These are phyloP conservation scores for Castanea mollissima DNA, from an alignment of 306 rosid species.

Conservation along the genomic window DNA sequence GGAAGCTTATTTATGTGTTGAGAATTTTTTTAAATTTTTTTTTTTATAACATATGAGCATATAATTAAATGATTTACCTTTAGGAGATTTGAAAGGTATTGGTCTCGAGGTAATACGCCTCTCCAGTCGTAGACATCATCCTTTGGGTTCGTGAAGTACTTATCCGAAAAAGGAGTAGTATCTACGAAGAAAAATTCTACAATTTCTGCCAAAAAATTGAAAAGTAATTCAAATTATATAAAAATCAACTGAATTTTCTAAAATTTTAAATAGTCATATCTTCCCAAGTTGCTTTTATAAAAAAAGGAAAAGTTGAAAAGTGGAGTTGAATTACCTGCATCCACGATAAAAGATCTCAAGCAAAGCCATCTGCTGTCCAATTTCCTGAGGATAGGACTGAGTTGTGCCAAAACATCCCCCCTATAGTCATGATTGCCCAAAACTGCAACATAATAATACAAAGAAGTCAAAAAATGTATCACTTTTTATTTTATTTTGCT, in stretches of 20 bases:
- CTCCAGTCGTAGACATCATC: conserved; percentile 61
- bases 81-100: conserved; percentile 40
- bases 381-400: conserved; percentile 42
- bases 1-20: too few species aligned
- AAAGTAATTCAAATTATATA: background rate
- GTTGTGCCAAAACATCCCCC: conserved; percentile 38
- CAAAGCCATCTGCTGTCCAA: conserved; percentile 61
- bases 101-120: conserved; percentile 40
- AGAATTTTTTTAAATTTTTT: background rate
- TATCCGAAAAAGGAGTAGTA: conserved; percentile 57
- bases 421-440: conserved; percentile 61
- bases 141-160: conserved; percentile 33
- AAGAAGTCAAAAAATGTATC: background rate
- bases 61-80: conserved; percentile 28
- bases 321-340: conserved; percentile 34
- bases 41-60: background rate
- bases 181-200: conserved; percentile 67
- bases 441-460: conserved; percentile 13
- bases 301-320: background rate
- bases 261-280: background rate
- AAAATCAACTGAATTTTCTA: too few species aligned
- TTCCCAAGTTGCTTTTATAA: background rate
- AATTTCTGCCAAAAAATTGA: conserved; percentile 27
- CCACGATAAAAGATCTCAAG: conserved; percentile 46
- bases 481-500: background rate